A percentile compares a stretch with the other conserved stretches of the same genome.
Conservation (phyloP, 1,284 basidiomycete genomes). For the Meira miltonrushii region DNA sequence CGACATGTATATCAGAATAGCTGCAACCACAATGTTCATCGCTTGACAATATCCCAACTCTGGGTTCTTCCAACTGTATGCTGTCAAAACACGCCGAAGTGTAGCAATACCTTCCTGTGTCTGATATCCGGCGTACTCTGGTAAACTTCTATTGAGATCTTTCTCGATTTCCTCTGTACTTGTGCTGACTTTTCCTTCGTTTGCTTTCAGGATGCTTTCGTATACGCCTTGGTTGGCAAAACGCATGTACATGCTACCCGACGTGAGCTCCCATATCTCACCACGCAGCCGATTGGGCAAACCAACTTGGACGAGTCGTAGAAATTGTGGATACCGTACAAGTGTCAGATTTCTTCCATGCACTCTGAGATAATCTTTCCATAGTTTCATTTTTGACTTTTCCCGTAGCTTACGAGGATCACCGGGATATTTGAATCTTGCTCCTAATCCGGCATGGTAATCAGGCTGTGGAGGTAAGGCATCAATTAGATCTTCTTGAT, state of each 20-base stretch:
- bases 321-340: conserved; percentile 93
- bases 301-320: conserved; percentile 92
- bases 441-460: conserved; percentile 43
- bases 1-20: conserved; percentile 92
- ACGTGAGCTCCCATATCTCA: conserved; percentile 97
- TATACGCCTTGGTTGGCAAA: conserved; percentile 83
- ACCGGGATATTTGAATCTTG: conserved; percentile 51
- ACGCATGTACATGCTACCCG: conserved; percentile 82
- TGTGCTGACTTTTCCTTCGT: conserved; percentile 73
- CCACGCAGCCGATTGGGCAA: conserved; percentile 90
- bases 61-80: conserved; percentile 95
- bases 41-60: conserved; percentile 59
- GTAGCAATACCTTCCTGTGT: conserved; percentile 55
- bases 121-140: conserved; percentile 50
- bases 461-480: conserved; percentile 18
- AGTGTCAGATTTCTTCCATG: conserved; percentile 85
- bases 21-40: conserved; percentile 72
- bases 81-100: conserved; percentile 83
- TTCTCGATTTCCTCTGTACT: conserved; percentile 99
- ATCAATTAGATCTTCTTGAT: neutral
- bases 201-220: conserved; percentile 69
- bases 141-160: conserved; percentile 72
- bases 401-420: conserved; percentile 61
- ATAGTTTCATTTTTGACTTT: conserved; percentile 93
- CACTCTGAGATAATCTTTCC: conserved; percentile 71